Evolutionary conservation across 1,139 yeast species (phyloP).

Genomic region (Suhomyces coccinellae): DNA sequence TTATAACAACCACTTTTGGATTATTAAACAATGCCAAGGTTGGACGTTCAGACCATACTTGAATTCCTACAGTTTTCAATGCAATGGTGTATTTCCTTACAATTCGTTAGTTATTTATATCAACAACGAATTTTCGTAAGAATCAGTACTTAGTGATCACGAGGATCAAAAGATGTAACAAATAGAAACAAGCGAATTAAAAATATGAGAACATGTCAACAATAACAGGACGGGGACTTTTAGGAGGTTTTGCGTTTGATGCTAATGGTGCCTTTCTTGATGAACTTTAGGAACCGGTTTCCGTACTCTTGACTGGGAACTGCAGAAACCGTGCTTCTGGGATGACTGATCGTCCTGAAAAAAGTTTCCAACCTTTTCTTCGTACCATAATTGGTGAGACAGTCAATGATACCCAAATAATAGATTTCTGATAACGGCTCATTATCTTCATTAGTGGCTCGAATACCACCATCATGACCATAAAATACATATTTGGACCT

Average conservation of each 20-base stretch:
- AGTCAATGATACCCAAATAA: conserved; percentile 92
- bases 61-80: neutral
- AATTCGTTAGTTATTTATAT: conserved; percentile 3
- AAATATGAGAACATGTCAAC: conserved; percentile 4
- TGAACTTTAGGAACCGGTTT: conserved; percentile 74
- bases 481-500: conserved; percentile 61
- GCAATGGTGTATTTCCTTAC: neutral
- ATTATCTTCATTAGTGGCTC: conserved; percentile 67
- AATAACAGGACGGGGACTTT: neutral
- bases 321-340: conserved; percentile 75
- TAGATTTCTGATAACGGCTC: conserved; percentile 71
- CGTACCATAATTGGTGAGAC: conserved; percentile 80
- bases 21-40: too few relatives aligned
- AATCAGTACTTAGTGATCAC: neutral
- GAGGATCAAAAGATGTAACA: neutral
- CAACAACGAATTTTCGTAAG: conserved; percentile 1
- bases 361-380: conserved; percentile 82
- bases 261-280: conserved; percentile 41
- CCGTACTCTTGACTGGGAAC: conserved; percentile 92
- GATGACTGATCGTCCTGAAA: conserved; percentile 74
- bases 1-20: too few relatives aligned
- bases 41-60: too few relatives aligned
- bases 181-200: conserved; percentile 7
- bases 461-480: conserved; percentile 83
- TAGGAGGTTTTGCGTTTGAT: conserved; percentile 9